A percentile compares a stretch with the other conserved stretches of the same genome.
These are phyloP conservation scores for Phytopythium helicoides DNA, from an alignment of 352 stramenopile genomes.

Conservation along the genomic window DNA sequence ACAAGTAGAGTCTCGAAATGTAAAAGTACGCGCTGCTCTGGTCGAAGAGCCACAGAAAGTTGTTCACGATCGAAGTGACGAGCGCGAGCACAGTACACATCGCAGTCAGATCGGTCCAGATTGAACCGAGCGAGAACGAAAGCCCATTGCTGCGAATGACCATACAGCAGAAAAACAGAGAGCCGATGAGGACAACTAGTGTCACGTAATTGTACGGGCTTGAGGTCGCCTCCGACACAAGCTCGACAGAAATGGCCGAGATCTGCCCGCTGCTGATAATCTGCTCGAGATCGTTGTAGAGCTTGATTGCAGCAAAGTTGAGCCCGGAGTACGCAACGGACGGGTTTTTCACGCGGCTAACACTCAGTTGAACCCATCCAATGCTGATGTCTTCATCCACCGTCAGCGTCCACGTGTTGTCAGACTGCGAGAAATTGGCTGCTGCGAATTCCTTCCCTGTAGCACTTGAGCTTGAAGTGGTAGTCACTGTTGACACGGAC, in stretches of 20 bases:
- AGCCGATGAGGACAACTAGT: slow-evolving; percentile 81
- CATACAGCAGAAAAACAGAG: slow-evolving; percentile 76
- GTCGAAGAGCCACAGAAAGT: slow-evolving; percentile 75
- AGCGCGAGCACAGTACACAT: slow-evolving; percentile 80
- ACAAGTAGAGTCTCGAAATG: slow-evolving; percentile 72
- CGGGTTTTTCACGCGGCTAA: slow-evolving; percentile 76
- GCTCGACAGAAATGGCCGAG: slow-evolving; percentile 73
- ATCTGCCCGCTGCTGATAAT: slow-evolving; percentile 60
- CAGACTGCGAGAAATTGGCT: slow-evolving; percentile 16
- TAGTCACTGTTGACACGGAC: slow-evolving; percentile 3
- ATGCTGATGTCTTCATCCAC: slow-evolving; percentile 52
- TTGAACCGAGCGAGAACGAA: slow-evolving; percentile 78
- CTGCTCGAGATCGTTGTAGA: slow-evolving; percentile 46
- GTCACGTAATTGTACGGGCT: slow-evolving; percentile 90
- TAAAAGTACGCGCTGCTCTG: slow-evolving; percentile 80
- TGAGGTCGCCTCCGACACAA: slow-evolving; percentile 49
- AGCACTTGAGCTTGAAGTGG: slow-evolving; percentile 2
- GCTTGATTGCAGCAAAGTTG: slow-evolving; percentile 55
- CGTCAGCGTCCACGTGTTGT: slow-evolving; percentile 59
- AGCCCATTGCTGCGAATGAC: slow-evolving; percentile 83
- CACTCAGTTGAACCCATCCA: slow-evolving; percentile 65
- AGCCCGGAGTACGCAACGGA: slow-evolving; percentile 66
- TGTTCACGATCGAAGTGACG: slow-evolving; percentile 78
- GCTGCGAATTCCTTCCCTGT: slow-evolving; percentile 19
- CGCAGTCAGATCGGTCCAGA: slow-evolving; percentile 85